Conservation (phyloP, 2,329 filamentous ascomycete genomes). For the Geoglossum cookeanum region DNA sequence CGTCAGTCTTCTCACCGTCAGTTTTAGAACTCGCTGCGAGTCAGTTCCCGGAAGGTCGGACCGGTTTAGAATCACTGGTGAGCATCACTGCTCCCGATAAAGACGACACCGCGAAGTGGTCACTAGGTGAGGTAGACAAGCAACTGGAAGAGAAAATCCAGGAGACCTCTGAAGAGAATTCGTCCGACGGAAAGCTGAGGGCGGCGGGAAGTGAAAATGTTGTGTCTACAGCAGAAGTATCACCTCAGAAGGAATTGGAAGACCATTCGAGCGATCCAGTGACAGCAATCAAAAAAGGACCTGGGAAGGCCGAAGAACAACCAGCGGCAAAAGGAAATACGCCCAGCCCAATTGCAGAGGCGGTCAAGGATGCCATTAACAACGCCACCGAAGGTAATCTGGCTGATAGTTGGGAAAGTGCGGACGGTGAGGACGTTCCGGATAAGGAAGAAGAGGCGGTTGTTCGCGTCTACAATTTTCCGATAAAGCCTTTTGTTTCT, state of each 20-base stretch:
- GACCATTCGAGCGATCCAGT: conserved; percentile 1
- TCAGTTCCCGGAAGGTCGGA: conserved; percentile 8
- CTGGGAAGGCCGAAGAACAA: conserved; percentile 34
- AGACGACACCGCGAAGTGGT: conserved; percentile 49
- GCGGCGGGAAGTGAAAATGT: conserved; percentile 12
- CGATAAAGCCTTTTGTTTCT: conserved; percentile 88
- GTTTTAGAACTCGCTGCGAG: conserved; percentile 6
- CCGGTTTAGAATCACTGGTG: conserved; percentile 11
- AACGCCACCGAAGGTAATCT: conserved; percentile 36
- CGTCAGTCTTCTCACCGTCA: conserved; percentile 8
- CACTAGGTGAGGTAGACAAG: conserved; percentile 45
- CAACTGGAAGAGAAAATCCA: conserved; percentile 41
- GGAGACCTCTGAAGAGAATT: conserved; percentile 39
- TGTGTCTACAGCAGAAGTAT: background rate
- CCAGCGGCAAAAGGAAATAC: conserved; percentile 34
- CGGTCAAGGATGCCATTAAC: conserved; percentile 37
- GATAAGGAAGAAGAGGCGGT: conserved; percentile 44
- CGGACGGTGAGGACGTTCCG: conserved; percentile 49
- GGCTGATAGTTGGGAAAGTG: conserved; percentile 84
- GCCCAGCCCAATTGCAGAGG: conserved; percentile 32
- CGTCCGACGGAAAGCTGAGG: conserved; percentile 25
- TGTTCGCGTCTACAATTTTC: conserved; percentile 82
- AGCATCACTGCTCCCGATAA: conserved; percentile 10
- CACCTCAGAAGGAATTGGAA: background rate
- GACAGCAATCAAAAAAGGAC: conserved; percentile 18